Base-by-base conservation (phyloP, 1,284 basidiomycete genomes). In the Moesziomyces parantarcticus region DNA sequence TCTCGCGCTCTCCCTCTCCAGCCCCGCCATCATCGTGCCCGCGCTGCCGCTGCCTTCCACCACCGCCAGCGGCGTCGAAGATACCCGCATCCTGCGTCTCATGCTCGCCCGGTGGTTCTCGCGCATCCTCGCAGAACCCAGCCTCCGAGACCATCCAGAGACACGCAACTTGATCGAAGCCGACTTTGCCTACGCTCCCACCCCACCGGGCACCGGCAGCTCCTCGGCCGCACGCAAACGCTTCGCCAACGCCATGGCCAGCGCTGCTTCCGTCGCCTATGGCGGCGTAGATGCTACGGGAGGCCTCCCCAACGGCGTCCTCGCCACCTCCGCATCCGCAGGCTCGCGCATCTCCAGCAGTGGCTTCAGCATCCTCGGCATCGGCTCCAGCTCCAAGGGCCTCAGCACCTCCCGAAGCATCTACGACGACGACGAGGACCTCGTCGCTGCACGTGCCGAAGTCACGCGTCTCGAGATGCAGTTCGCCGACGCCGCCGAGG, bases 401-500 rank as follows among this genome's bases (percentile, higher is more conserved):
- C 61, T 78, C 22, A 61, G 53, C 60, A 76, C 74, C 4, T 68
- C 66, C 7, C 60, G 77, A 13, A 72, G 64, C 54, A 57, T 79
- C 20, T 73, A 77, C 42, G 77, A 79, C 46, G 76, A 79, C 34
- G 77, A 79, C 34, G 70, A 77, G 32, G 68, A 76, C 5, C 73
- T 79, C 6, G 76, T 77, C 5, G 69, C 74, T n/a, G 77, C 77
- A 3, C 53, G 76, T 22, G 76, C 68, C 7, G 77, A 79, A 48
- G 77, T 79, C 7, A 79, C 77, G 3, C 61, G 77, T n/a, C 61
- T 79, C 53, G 77, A 79, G 36, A 71, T 79, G 66, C 77, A 79
- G 45, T 79, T 77, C 44, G 72, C 67, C 26, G 65, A 75, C 23
- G 77, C 77, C 21, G 77, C 73, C 11, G 61, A 71, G 53, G 64